Conservation (phyloP, 352 stramenopile species). For the Pythium pyrilobum region DNA sequence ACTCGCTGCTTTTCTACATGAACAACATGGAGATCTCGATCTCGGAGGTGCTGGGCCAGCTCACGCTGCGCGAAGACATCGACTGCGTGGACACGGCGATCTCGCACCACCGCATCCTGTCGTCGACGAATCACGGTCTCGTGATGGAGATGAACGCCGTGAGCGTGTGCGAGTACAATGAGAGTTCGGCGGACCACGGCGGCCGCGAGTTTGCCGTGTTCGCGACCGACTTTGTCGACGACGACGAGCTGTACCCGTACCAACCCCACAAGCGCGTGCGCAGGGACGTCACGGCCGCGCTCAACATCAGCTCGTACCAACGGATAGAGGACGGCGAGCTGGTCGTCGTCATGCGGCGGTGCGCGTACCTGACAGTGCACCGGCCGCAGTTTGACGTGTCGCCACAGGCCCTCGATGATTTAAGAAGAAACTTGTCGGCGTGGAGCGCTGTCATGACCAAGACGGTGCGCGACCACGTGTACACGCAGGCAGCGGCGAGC, state of each 20-base stretch:
- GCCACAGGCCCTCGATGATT: neutral
- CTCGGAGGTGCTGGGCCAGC: slow-evolving; percentile 38
- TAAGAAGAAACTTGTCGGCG: neutral
- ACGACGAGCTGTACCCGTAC: slow-evolving; percentile 48
- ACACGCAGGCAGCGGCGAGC: neutral
- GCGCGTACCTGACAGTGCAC: neutral
- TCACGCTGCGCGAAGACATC: slow-evolving; percentile 47
- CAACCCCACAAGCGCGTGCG: slow-evolving; percentile 17
- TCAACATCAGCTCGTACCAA: slow-evolving; percentile 14
- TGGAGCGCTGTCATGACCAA: slow-evolving; percentile 6
- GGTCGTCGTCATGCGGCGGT: neutral
- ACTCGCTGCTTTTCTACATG: slow-evolving; percentile 38
- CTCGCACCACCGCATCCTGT: slow-evolving; percentile 41
- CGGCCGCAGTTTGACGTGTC: slow-evolving; percentile 1
- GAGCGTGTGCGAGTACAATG: slow-evolving; percentile 25
- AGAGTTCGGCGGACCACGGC: slow-evolving; percentile 5
- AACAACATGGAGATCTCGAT: slow-evolving; percentile 58
- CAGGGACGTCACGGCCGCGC: slow-evolving; percentile 16
- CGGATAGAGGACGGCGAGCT: neutral
- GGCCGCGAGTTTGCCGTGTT: slow-evolving; percentile 24
- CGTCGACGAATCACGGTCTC: slow-evolving; percentile 19
- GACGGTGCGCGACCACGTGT: neutral
- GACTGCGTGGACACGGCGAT: slow-evolving; percentile 27
- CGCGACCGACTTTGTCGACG: slow-evolving; percentile 31
- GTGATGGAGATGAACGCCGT: slow-evolving; percentile 17